A percentile compares a stretch with the other conserved stretches of the same genome.
These are phyloP conservation scores for Leccinum pellstonianum DNA, from an alignment of 768 basidiomycete species.

Conservation along the genomic window DNA sequence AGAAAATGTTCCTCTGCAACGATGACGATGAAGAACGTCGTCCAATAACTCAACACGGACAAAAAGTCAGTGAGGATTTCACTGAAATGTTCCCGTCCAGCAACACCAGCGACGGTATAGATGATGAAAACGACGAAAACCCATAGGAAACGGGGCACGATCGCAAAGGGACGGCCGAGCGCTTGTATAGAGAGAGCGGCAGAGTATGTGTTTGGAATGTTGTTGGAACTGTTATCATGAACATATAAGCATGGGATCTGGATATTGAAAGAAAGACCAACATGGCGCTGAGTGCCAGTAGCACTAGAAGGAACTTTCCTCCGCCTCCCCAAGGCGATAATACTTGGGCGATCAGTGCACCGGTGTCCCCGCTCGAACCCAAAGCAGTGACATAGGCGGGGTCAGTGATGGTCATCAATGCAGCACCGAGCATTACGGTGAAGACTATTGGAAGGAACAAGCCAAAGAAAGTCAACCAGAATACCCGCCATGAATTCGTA, in stretches of 20 bases:
- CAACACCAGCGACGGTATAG: slow-evolving; percentile 42
- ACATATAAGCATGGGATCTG: neutral
- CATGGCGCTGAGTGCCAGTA: slow-evolving; percentile 45
- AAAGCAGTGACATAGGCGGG: slow-evolving; percentile 42
- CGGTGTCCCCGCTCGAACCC: slow-evolving; percentile 38
- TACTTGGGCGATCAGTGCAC: slow-evolving; percentile 44
- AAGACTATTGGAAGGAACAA: slow-evolving; percentile 48
- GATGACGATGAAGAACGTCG: slow-evolving; percentile 46
- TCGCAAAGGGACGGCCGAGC: slow-evolving; percentile 42
- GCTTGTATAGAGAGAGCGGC: slow-evolving; percentile 47
- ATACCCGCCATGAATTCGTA: slow-evolving; percentile 43
- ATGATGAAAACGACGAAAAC: slow-evolving; percentile 38
- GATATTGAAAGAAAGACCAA: slow-evolving; percentile 19
- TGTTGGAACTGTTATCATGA: slow-evolving; percentile 32
- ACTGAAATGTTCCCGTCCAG: slow-evolving; percentile 45
- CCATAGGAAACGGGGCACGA: slow-evolving; percentile 47
- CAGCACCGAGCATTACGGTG: slow-evolving; percentile 35
- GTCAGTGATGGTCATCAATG: slow-evolving; percentile 42
- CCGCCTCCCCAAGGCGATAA: slow-evolving; percentile 44
- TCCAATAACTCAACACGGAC: slow-evolving; percentile 46
- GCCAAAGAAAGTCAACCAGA: slow-evolving; percentile 50
- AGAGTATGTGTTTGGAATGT: slow-evolving; percentile 47
- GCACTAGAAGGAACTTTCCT: slow-evolving; percentile 41
- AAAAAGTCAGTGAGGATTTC: slow-evolving; percentile 44
- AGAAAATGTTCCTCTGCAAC: slow-evolving; percentile 46